Evolutionary conservation across 768 basidiomycete species (phyloP).

Genomic region (Boletus pseudopeckii): DNA sequence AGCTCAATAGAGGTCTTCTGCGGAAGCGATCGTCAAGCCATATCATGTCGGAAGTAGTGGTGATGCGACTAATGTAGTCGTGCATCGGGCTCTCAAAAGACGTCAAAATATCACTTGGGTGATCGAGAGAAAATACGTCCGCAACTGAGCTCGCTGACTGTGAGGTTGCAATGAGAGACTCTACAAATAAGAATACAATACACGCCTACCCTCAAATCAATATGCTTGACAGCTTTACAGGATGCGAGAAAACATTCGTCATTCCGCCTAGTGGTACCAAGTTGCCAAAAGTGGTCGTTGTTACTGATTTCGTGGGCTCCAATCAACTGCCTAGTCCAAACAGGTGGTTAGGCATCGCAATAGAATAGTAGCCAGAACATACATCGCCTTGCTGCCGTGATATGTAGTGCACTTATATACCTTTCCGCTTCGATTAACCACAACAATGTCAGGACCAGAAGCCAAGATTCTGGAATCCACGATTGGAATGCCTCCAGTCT

Average conservation of each 20-base stretch:
- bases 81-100: constrained; percentile 44
- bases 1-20: constrained; percentile 55
- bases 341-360: neutral
- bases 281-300: constrained; percentile 48
- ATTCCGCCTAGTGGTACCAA: constrained; percentile 36
- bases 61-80: constrained; percentile 49
- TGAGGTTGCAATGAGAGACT: constrained; percentile 4
- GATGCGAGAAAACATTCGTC: constrained; percentile 48
- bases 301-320: constrained; percentile 4
- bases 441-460: constrained; percentile 32
- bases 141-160: constrained; percentile 30
- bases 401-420: constrained; percentile 45
- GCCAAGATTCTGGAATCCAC: constrained; percentile 47
- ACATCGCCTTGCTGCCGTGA: constrained; percentile 41
- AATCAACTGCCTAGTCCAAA: constrained; percentile 21
- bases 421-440: constrained; percentile 51
- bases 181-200: neutral
- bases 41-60: constrained; percentile 57
- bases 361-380: constrained; percentile 17
- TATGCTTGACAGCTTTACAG: constrained; percentile 36
- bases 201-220: constrained; percentile 57
- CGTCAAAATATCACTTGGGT: constrained; percentile 44
- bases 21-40: constrained; percentile 69
- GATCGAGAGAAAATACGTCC: constrained; percentile 36
- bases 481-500: constrained; percentile 39